These are phyloP conservation scores for Lodderomyces margitis DNA, from an alignment of 1,139 yeast genomes.

Conservation along the genomic window DNA sequence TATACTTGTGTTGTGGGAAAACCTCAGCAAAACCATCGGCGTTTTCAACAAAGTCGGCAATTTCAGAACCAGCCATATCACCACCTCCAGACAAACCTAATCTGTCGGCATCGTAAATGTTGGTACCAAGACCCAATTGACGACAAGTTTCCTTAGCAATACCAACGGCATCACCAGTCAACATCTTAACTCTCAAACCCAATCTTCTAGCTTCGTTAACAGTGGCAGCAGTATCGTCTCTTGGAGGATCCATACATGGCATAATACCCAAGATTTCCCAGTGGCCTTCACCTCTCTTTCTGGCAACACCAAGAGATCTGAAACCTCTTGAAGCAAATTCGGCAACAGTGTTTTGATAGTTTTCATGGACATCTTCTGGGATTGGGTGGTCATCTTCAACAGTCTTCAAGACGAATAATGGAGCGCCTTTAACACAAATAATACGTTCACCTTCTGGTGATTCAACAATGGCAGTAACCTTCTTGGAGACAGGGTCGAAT, in stretches of 20 bases:
- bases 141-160: slow-evolving; percentile 98
- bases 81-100: slow-evolving; percentile 95
- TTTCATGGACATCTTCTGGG: slow-evolving; percentile 92
- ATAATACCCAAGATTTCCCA: slow-evolving; percentile 97
- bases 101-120: slow-evolving; percentile 97
- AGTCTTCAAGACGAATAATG: slow-evolving; percentile 90
- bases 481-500: slow-evolving; percentile 96
- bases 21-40: slow-evolving; percentile 98
- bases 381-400: slow-evolving; percentile 96
- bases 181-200: slow-evolving; percentile 96
- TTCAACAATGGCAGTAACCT: slow-evolving; percentile 92
- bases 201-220: slow-evolving; percentile 89
- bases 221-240: slow-evolving; percentile 97
- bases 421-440: slow-evolving; percentile 98
- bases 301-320: slow-evolving; percentile 98
- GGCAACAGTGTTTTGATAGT: slow-evolving; percentile 95
- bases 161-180: slow-evolving; percentile 99
- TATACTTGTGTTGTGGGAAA: slow-evolving; percentile 95
- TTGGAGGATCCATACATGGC: slow-evolving; percentile 99
- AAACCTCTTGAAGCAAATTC: slow-evolving; percentile 98
- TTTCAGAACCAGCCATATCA: slow-evolving; percentile 94
- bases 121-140: slow-evolving; percentile 95
- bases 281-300: slow-evolving; percentile 99
- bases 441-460: slow-evolving; percentile 96
- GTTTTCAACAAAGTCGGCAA: slow-evolving; percentile 92